Base-by-base conservation (phyloP, 2,329 filamentous ascomycete genomes). In the Mollisiaceae sp. region DNA sequence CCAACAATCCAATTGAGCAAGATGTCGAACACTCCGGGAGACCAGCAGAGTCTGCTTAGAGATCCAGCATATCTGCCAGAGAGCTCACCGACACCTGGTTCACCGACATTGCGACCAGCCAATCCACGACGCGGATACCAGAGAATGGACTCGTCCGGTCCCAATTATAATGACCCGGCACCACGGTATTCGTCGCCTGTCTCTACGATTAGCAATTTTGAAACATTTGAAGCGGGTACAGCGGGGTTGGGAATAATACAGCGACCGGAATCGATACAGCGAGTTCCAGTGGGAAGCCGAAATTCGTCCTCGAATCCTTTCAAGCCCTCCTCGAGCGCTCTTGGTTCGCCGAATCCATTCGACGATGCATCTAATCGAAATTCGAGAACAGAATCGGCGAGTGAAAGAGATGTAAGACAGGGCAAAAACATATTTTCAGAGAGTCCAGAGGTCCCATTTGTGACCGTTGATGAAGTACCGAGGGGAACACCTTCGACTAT, bases 381-480 rank as follows among this genome's bases (percentile, higher is more conserved):
- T 22, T 52, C 20, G 35, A 38, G 36, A 39, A 24, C 11, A 45
- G 54, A 57, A n/a, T 55, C 56, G 27, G 45, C 58, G n/a, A 39
- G 62, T 3, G 64, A 65, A 45, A 41, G 52, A 54, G 66, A 66
- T 43, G 62, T 65, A 6, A 59, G 60, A 4, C 62, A 22, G 32
- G 66, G 64, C 38, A 68, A 59, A 58, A 68, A 62, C 43, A 60
- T 65, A 15, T 62, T 64, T 61, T 62, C 62, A 14, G 62, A 65
- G 15, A 67, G 62, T 64, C 22, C 62, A 2, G 66, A 69, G 39
- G 22, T 60, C 12, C 59, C 54, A 15, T 65, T 58, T 55, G 52
- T 63, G 47, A 59, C 35, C 18, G 36, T 41, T 38, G 45, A 60
- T 45, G 59, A 62, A 39, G 20, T 59, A 11, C 38, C 60, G 8